Base-by-base conservation (phyloP, 1,284 basidiomycete genomes). In the Porodaedalea pini region DNA sequence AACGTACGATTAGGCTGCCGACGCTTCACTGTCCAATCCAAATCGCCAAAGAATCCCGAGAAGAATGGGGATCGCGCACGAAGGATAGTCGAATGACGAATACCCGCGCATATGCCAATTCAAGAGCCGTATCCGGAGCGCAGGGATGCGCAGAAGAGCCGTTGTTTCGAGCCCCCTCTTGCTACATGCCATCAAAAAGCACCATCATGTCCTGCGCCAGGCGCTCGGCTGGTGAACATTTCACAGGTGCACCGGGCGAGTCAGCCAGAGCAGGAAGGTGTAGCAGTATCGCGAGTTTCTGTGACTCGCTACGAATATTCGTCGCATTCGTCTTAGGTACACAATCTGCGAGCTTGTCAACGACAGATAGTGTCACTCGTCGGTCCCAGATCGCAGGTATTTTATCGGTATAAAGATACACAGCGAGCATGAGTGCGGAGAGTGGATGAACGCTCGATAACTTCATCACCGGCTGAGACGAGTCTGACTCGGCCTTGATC, bases 381-480 rank as follows among this genome's bases (percentile, higher is more conserved):
- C 79, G 77, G 66, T 98, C 94, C 92, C 94, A 97, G 4, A 96
- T 68, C 0, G 92, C 83, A 5, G 91, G 78, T 0, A 95, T 70
- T 27, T 87, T 81, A 69, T 98, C 95, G 2, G 90, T 83, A 73
- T 98, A 98, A 10, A 98, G 69, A 68, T 96, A 98, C 48, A 88
- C 81, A 15, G 97, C 69, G 4, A 98, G 74, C 23, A 98, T 78
- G 7, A 98, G 78, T 3, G 88, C 73, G 0, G 92, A 77, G 2
- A 94, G 73, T 0, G 87, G 75, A 44, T 82, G 79, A 62, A 81
- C 82, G 2, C 82, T 81, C 0, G 69, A 64, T 39, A 90, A 64
- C 3, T 65, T 67, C 27, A 85, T 65, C 53, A 69, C 65, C 54
- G 68, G 51, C 11, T 47, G 47, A 37, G 56, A 51, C 51, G 48